phyloP scores from a whole-genome alignment of 1,284 basidiomycete species.

The Rhodotorula sp. region DNA sequence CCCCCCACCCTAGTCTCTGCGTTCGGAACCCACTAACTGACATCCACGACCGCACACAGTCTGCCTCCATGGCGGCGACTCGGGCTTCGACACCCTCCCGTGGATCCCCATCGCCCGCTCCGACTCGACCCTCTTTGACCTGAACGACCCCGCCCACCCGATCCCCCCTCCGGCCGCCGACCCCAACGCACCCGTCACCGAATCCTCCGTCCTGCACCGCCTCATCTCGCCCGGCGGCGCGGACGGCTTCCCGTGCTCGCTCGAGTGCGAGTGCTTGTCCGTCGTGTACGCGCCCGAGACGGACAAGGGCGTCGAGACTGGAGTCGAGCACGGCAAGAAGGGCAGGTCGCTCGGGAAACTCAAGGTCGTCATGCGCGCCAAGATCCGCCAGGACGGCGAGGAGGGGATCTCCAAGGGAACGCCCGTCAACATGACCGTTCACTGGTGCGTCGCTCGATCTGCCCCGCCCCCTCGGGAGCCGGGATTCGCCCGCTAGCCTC shows the following conservation, averaged over 20 bases:
- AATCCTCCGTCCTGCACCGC: conserved; percentile 13
- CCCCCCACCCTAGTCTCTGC: too few species aligned
- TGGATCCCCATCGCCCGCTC: conserved; percentile 24
- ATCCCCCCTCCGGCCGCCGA: conserved; percentile 19
- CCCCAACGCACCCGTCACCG: conserved; percentile 10
- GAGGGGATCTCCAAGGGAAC: conserved; percentile 22
- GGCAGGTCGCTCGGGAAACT: conserved; percentile 8
- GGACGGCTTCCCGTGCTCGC: conserved; percentile 35
- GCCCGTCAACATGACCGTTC: conserved; percentile 36
- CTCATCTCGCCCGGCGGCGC: conserved; percentile 29
- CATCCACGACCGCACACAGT: conserved; percentile 7
- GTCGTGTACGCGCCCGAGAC: conserved; percentile 4
- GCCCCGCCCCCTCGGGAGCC: not conserved
- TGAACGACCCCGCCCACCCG: conserved; percentile 17
- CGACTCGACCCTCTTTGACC: conserved; percentile 27
- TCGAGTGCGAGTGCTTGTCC: conserved; percentile 29
- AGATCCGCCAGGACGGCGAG: conserved; percentile 31
- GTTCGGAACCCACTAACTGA: too few species aligned
- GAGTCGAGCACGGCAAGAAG: conserved; percentile 1
- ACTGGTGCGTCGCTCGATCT: conserved; percentile 24
- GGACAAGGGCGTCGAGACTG: not conserved
- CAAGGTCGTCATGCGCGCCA: conserved; percentile 33
- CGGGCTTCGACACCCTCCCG: conserved; percentile 33
- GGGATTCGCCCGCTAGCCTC: too few species aligned
- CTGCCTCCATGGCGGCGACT: conserved; percentile 37